Base-by-base conservation (phyloP, 345 rosid genomes). In the Ricinus communis region DNA sequence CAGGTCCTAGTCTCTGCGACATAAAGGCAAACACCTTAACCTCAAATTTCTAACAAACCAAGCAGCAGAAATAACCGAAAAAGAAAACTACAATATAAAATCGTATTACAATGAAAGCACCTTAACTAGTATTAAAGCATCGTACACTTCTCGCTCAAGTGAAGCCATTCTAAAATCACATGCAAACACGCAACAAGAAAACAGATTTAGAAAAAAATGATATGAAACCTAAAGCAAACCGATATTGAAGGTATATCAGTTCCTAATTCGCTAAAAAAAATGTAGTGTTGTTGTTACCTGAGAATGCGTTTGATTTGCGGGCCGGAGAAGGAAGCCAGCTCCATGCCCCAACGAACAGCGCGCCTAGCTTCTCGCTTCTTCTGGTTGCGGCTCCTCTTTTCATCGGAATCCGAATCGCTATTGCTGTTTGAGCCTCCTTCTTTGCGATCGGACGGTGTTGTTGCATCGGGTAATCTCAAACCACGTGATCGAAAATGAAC, bases 361-460 rank as follows among this genome's bases (percentile, higher is more conserved):
- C 86, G 96, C n/a, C 84, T 88, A 73, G 98, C 96, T 62, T 91
- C 95, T 74, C 96, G 92, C 79, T 91, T 94, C 86, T 80, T 86
- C 85, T 90, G 93, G 81, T 90, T 87, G 51, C 90, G 87, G 70
- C 96, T 94, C 83, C 54, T 90, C 79, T 68, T 74, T 4, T 49
- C 52, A 0, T 85, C 93, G 49, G 87, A 73, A 61, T 85, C 97
- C 22, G 82, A 77, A 46, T 73, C 84, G 50, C 79, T 80, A 24
- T 50, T 47, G 62, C 59, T 60, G 36, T 57, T 80, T 7, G 59
- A 72, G 62, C 71, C 87, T 24, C 56, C 72, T 12, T 41, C 65
- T 15, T 76, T 68, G 43, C 55, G 14, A 30, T 79, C 80, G 60
- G 78, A 46, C 10, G 80, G 77, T 9, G 57, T 5, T 0, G 82